Percentiles rank a stretch among this genome's conserved stretches.
These are phyloP conservation scores for Xylaria flabelliformis DNA, from an alignment of 495 filamentous ascomycete species.

Conservation along the genomic window DNA sequence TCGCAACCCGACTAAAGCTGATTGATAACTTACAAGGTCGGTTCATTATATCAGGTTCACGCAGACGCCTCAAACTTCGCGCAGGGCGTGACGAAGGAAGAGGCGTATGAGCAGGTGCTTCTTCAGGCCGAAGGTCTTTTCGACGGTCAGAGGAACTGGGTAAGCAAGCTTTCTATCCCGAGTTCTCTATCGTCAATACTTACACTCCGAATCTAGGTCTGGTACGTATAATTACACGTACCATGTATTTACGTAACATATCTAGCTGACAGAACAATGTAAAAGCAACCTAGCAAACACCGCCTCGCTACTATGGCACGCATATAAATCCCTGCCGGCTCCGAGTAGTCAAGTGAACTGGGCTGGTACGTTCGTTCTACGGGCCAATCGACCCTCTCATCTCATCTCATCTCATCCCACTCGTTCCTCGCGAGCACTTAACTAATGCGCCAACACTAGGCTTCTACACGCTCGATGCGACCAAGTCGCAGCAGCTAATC, in stretches of 20 bases:
- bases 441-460: conserved; percentile 40
- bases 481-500: conserved; percentile 64
- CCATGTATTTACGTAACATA: background rate
- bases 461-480: conserved; percentile 81
- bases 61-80: conserved; percentile 83
- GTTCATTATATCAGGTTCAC: conserved; percentile 67
- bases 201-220: conserved; percentile 29
- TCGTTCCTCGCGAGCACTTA: background rate
- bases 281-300: conserved; percentile 83
- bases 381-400: background rate
- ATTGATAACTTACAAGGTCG: conserved; percentile 26
- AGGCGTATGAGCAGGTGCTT: conserved; percentile 78
- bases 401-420: background rate
- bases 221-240: conserved; percentile 37
- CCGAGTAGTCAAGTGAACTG: conserved; percentile 82
- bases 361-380: conserved; percentile 63
- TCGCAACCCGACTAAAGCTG: background rate
- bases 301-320: conserved; percentile 86
- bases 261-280: background rate
- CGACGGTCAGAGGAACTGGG: conserved; percentile 86
- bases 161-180: conserved; percentile 45
- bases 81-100: conserved; percentile 67
- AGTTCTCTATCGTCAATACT: background rate
- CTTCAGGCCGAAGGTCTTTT: conserved; percentile 74
- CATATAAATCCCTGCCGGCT: conserved; percentile 75